phyloP scores from a whole-genome alignment of 805 yeast species.

The Candida takata region DNA sequence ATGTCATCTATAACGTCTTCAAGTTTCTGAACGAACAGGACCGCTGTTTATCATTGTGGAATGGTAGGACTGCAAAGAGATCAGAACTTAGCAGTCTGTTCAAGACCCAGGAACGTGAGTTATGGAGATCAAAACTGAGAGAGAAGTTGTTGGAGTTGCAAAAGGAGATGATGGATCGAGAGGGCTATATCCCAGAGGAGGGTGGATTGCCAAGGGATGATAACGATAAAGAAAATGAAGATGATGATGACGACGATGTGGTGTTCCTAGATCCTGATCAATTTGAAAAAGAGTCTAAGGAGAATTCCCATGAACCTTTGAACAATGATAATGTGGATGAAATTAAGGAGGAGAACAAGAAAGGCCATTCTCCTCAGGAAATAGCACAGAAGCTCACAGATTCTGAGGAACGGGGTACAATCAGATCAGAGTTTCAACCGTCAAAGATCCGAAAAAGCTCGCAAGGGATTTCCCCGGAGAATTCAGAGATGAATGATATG shows the following conservation, averaged over 20 bases:
- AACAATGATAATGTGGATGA: background rate
- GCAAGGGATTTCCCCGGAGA: no score
- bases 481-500: no score
- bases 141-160: constrained; percentile 16
- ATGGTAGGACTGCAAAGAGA: constrained; percentile 17
- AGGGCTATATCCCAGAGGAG: constrained; percentile 9
- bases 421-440: no score
- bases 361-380: no score
- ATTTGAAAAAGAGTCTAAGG: constrained; percentile 1
- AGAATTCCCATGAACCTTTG: background rate
- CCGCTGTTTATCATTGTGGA: constrained; percentile 46
- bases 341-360: no score
- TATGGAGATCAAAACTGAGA: constrained; percentile 20
- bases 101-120: constrained; percentile 22
- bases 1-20: constrained; percentile 67
- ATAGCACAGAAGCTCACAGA: no score
- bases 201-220: constrained; percentile 1
- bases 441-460: no score
- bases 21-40: constrained; percentile 47
- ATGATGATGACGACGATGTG: constrained; percentile 5
- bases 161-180: constrained; percentile 9
- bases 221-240: constrained; percentile 1
- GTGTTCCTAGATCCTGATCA: constrained; percentile 9
- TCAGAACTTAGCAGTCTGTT: constrained; percentile 14
- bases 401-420: no score